Evolutionary conservation across 768 basidiomycete genomes (phyloP).

Genomic region (Mycena epipterygia): DNA sequence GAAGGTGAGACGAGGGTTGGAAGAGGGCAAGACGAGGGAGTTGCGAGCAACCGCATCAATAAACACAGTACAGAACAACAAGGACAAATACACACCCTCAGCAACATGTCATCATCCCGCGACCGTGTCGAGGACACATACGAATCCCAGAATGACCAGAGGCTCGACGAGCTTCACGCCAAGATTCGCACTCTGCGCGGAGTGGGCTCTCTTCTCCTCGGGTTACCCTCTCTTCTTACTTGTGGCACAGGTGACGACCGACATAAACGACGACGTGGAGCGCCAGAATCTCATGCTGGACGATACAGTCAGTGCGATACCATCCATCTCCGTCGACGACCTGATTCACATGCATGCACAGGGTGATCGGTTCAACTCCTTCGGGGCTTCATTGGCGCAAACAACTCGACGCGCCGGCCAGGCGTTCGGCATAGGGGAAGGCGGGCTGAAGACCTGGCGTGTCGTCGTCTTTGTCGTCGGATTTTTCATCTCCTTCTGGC

Average conservation of each 20-base stretch:
- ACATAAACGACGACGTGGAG: constrained; percentile 89
- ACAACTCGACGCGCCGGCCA: constrained; percentile 79
- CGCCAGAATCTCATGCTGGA: constrained; percentile 85
- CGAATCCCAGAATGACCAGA: constrained; percentile 88
- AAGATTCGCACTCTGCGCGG: constrained; percentile 87
- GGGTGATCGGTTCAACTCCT: constrained; percentile 77
- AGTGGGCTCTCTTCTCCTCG: constrained; percentile 55
- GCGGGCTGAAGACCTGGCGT: constrained; percentile 76
- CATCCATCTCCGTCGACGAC: neutral
- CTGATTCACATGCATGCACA: constrained; percentile 43
- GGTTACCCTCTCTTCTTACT: neutral
- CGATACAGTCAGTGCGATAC: constrained; percentile 68
- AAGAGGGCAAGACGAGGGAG: too few relatives aligned
- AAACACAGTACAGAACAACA: neutral
- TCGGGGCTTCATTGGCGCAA: constrained; percentile 72
- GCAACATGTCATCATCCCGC: constrained; percentile 53
- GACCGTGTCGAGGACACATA: constrained; percentile 77
- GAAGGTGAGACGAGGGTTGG: too few relatives aligned
- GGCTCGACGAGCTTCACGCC: constrained; percentile 86
- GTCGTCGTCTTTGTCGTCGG: constrained; percentile 73
- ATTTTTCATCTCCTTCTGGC: constrained; percentile 69
- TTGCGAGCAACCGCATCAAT: neutral
- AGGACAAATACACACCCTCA: neutral
- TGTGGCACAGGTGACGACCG: constrained; percentile 78
- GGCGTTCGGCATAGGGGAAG: constrained; percentile 74